These are phyloP conservation scores for Neofusicoccum sp. DNA, from an alignment of 2,329 filamentous ascomycete genomes.

Conservation along the genomic window DNA sequence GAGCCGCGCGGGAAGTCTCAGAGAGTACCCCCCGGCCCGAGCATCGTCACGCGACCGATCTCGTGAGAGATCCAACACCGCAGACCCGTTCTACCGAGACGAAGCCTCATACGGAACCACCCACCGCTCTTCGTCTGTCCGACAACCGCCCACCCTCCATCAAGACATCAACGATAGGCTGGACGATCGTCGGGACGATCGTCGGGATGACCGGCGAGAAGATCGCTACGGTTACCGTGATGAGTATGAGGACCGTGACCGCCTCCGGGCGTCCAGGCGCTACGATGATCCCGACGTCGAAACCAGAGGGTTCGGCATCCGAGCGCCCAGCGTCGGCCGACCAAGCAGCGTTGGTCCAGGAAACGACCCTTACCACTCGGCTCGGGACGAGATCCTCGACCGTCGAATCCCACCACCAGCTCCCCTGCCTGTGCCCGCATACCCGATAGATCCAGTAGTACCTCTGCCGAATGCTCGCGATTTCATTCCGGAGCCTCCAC, in stretches of 20 bases:
- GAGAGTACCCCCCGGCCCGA: constrained; percentile 26
- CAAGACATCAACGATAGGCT: constrained; percentile 39
- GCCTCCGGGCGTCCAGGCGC: constrained; percentile 43
- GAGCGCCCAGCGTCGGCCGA: constrained; percentile 23
- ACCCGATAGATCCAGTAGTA: constrained; percentile 1
- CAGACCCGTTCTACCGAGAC: constrained; percentile 35
- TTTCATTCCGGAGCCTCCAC: constrained; percentile 17
- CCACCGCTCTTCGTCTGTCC: constrained; percentile 42
- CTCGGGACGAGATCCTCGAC: constrained; percentile 45
- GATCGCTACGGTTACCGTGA: constrained; percentile 39
- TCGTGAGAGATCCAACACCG: constrained; percentile 29
- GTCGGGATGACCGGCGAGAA: constrained; percentile 35
- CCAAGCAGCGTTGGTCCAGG: constrained; percentile 19
- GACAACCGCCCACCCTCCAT: constrained; percentile 48
- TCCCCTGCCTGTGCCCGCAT: neutral
- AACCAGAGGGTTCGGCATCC: constrained; percentile 52
- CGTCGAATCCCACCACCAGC: constrained; percentile 31
- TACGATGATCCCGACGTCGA: constrained; percentile 49
- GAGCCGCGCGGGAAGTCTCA: constrained; percentile 26
- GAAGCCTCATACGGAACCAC: constrained; percentile 43
- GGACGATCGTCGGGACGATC: constrained; percentile 15
- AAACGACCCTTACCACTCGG: constrained; percentile 15
- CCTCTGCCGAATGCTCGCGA: constrained; percentile 4
- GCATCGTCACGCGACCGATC: constrained; percentile 37
- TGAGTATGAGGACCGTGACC: constrained; percentile 47